Conservation (phyloP, 2,329 filamentous ascomycete species). For the Cadophora gregata region DNA sequence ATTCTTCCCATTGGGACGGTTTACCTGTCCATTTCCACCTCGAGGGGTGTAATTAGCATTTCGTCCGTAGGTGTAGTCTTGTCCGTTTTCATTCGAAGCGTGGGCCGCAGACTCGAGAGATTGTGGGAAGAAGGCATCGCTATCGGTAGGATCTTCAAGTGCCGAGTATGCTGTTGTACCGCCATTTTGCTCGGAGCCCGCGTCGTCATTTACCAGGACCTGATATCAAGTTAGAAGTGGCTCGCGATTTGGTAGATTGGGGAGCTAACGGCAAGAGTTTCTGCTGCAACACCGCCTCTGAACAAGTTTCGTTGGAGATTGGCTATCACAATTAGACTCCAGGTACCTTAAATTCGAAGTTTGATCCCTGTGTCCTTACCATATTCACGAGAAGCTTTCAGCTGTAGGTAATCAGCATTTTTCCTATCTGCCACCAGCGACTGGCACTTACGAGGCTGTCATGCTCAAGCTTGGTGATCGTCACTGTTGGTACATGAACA, state of each 20-base stretch:
- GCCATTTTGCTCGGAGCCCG: constrained; percentile 27
- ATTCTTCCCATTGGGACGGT: constrained; percentile 30
- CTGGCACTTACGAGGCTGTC: constrained; percentile 56
- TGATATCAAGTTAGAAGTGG: constrained; percentile 30
- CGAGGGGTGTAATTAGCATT: constrained; percentile 37
- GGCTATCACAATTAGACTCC: constrained; percentile 30
- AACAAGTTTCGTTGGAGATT: constrained; percentile 56
- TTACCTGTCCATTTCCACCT: constrained; percentile 27
- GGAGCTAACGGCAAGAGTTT: constrained; percentile 48
- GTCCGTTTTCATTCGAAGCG: constrained; percentile 23
- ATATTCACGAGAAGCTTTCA: constrained; percentile 55
- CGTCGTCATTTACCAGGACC: constrained; percentile 40
- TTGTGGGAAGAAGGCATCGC: constrained; percentile 28
- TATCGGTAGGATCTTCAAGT: constrained; percentile 29
- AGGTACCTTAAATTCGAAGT: not conserved
- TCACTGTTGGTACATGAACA: constrained; percentile 50
- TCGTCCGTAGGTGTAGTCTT: constrained; percentile 38
- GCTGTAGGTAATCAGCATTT: constrained; percentile 33
- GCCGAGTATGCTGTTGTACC: constrained; percentile 26
- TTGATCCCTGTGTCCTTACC: constrained; percentile 49
- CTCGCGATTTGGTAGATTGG: not conserved
- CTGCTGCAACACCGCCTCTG: constrained; percentile 54
- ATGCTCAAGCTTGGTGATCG: constrained; percentile 66
- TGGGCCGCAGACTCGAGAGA: constrained; percentile 25
- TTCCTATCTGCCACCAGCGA: not conserved